Evolutionary conservation across 2,329 filamentous ascomycete genomes (phyloP), one percentile per base, ranked within the genome.

Genomic region (Fusarium burgessii): DNA sequence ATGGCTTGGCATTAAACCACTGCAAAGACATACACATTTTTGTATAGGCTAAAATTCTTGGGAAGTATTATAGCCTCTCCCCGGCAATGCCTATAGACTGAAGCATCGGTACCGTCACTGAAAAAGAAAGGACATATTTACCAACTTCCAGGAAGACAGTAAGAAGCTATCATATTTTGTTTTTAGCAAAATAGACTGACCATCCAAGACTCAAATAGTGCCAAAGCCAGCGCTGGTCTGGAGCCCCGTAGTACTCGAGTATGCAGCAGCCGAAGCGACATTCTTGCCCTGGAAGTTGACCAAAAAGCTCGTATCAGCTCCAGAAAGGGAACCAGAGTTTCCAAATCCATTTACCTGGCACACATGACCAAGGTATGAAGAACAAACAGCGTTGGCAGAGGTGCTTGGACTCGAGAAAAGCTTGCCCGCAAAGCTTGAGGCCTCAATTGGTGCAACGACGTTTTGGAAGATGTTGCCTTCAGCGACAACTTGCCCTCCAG

Each of bases 261-360:
- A 77, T n/a, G 80, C 73, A 8, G 70, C 58, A 13, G 85, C 84
- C 57, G 80, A 71, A 10, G 87, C 87, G 68, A 88, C 77, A 62
- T 83, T 85, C 82, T 87, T 86, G 61, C 85, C 85, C 38, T 78
- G 76, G 76, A 89, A 89, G 72, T 84, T 81, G 55, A 73, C 45
- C 52, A 89, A 73, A 78, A 89, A 85, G 46, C 75, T 77, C 7
- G 83, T 82, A 71, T 86, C 84, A 18, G 79, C 74, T 54, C 81
- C 78, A 45, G 52, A 67, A 42, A 85, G 79, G n/a, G 75, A 76
- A 13, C 80, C 81, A 2, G 81, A 82, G 70, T 68, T 77, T 47
- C 81, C 81, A 61, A 82, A 85, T 29, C 80, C 81, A 77, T 89
- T 90, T 54, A 81, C 23, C 77, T 85, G 75, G 78, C 88, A 89